Evolutionary conservation across 768 basidiomycete species (phyloP).

Genomic region (Xerocomellus chrysenteron): DNA sequence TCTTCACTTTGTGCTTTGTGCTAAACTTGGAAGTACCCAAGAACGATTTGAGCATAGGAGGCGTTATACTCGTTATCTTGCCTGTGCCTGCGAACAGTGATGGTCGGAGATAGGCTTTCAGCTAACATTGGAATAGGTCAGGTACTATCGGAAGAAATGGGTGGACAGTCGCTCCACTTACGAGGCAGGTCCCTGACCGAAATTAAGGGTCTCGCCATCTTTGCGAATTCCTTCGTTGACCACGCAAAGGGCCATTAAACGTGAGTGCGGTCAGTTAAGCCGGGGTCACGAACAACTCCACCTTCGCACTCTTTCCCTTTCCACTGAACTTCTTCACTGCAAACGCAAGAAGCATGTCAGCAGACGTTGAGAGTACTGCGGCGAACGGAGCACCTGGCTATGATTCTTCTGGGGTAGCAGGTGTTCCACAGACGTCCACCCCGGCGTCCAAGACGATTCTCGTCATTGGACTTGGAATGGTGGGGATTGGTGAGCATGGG

Average conservation of each 20-base stretch:
- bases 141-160: conserved; percentile 1
- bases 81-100: not conserved
- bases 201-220: no score
- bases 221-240: no score
- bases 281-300: not conserved
- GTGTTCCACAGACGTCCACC: not conserved
- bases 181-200: not conserved
- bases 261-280: not conserved
- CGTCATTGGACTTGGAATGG: conserved; percentile 10
- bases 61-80: not conserved
- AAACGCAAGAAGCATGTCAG: not conserved
- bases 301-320: not conserved
- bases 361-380: not conserved
- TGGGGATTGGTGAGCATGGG: conserved; percentile 7
- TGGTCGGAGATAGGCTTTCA: not conserved
- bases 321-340: no score
- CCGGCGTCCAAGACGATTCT: conserved; percentile 2
- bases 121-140: not conserved
- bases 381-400: not conserved
- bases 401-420: not conserved
- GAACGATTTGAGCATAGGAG: not conserved
- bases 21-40: not conserved
- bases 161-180: not conserved
- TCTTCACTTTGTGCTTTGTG: not conserved
- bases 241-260: not conserved